These are phyloP conservation scores for Cercophora newfieldiana DNA, from an alignment of 495 filamentous ascomycete genomes.

Conservation along the genomic window DNA sequence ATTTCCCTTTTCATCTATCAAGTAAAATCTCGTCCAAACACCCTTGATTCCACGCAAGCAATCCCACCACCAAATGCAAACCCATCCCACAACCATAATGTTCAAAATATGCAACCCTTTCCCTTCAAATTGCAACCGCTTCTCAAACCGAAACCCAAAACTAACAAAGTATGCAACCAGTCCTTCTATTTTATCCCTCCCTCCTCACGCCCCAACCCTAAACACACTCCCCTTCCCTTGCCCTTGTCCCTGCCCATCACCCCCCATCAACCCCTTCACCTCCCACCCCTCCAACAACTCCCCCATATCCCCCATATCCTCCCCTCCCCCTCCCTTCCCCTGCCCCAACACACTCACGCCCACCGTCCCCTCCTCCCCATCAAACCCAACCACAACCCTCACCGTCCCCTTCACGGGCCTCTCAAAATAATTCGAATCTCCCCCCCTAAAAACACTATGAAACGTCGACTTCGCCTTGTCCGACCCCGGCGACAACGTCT, in stretches of 20 bases:
- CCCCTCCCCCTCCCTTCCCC: background rate
- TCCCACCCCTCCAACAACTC: background rate
- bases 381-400: slow-evolving; percentile 62
- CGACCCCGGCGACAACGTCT: slow-evolving; percentile 56
- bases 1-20: no score
- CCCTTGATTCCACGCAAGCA: no score
- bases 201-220: background rate
- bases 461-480: slow-evolving; percentile 57
- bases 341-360: slow-evolving; percentile 25
- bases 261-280: background rate
- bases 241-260: background rate
- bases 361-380: slow-evolving; percentile 31
- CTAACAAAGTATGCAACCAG: no score
- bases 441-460: slow-evolving; percentile 57
- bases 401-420: slow-evolving; percentile 55
- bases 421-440: slow-evolving; percentile 64
- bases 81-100: no score
- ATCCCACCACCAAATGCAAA: no score
- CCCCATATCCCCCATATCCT: background rate
- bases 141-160: no score
- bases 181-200: background rate
- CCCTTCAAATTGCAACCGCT: no score
- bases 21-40: no score
- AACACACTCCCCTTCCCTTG: background rate
- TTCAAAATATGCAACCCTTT: no score